Conservation (phyloP, 305 asterid genomes). For the Petunia hybrid region DNA sequence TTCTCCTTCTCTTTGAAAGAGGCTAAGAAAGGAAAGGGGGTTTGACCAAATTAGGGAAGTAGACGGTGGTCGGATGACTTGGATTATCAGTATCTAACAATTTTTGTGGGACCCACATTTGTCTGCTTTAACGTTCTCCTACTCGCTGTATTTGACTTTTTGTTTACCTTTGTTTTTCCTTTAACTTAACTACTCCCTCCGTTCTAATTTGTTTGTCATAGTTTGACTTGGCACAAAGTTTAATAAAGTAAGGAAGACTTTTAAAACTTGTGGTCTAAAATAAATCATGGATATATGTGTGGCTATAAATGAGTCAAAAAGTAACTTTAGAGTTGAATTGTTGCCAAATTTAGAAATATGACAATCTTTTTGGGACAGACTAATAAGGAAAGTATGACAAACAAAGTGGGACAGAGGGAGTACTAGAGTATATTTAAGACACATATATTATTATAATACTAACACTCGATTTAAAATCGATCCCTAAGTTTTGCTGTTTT, state of each 20-base stretch:
- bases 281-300: no score
- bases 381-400: no score
- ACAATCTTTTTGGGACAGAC: no score
- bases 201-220: not conserved
- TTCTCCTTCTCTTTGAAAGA: not conserved
- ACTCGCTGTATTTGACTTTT: not conserved
- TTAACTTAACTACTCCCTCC: not conserved
- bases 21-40: not conserved
- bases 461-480: no score
- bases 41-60: constrained; percentile 44
- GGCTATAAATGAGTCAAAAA: no score
- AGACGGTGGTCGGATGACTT: constrained; percentile 35
- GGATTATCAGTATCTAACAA: constrained; percentile 17
- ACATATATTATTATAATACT: no score
- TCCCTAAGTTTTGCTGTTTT: no score
- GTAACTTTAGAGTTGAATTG: no score
- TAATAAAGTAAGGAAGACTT: no score
- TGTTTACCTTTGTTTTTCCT: not conserved
- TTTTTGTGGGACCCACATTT: not conserved
- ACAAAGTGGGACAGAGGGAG: no score
- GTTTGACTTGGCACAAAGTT: not conserved
- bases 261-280: not conserved
- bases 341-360: no score
- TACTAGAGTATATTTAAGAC: no score
- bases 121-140: not conserved